Evolutionary conservation across 306 rosid genomes (phyloP).

Genomic region (Lithocarpus polystachyus): DNA sequence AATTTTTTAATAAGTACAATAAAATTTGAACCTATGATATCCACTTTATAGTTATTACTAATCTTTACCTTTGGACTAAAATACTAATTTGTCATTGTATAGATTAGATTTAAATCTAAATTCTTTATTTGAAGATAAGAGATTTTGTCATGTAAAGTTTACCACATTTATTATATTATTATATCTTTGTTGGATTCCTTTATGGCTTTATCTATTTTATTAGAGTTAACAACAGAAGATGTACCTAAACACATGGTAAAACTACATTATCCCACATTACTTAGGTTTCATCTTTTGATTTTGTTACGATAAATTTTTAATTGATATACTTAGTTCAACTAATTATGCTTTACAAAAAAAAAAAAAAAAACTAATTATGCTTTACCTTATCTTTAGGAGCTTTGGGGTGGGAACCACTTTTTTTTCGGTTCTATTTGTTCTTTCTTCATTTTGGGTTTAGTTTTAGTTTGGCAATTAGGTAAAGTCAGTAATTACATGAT

Average conservation of each 20-base stretch:
- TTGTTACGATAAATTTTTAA: background rate
- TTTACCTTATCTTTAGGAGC: background rate
- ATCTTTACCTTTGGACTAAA: too few relatives aligned
- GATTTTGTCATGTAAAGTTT: too few relatives aligned
- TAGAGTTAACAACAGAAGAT: background rate
- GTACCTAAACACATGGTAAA: background rate
- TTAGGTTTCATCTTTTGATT: background rate
- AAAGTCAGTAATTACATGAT: background rate
- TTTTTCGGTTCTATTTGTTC: too few relatives aligned
- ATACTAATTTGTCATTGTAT: too few relatives aligned
- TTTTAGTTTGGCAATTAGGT: background rate
- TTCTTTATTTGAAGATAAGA: too few relatives aligned
- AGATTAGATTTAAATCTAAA: too few relatives aligned
- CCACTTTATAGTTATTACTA: too few relatives aligned
- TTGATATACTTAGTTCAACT: background rate
- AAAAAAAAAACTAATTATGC: too few relatives aligned
- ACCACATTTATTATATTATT: background rate
- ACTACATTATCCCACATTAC: background rate
- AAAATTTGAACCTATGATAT: too few relatives aligned
- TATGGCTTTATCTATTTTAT: background rate
- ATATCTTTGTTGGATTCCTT: background rate
- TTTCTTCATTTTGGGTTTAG: background rate
- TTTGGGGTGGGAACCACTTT: background rate
- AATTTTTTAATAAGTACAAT: too few relatives aligned
- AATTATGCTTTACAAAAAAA: too few relatives aligned